phyloP scores from a whole-genome alignment of 1,284 basidiomycete species.

The Ustilago cynodontis region DNA sequence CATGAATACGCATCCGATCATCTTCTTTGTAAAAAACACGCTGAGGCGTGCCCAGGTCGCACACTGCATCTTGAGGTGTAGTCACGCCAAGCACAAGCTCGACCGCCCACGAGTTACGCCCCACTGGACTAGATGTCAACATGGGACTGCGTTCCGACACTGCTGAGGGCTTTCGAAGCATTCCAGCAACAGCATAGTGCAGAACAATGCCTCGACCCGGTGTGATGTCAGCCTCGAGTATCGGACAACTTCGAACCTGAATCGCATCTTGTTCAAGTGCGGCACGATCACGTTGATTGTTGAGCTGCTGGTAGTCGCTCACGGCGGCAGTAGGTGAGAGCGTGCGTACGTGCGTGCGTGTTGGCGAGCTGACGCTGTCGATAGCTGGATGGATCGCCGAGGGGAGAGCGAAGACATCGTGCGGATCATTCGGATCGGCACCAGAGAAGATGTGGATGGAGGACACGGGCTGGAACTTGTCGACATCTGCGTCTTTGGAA shows the following conservation, averaged over 20 bases:
- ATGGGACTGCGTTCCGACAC: background rate
- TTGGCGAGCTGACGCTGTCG: conserved; percentile 3
- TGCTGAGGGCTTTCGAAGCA: conserved; percentile 17
- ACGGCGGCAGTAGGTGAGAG: conserved; percentile 33
- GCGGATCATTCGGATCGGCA: conserved; percentile 28
- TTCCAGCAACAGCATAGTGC: conserved; percentile 27
- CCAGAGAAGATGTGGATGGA: conserved; percentile 50
- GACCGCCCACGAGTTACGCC: conserved; percentile 8
- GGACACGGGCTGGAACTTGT: conserved; percentile 49
- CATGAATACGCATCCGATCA: conserved; percentile 52
- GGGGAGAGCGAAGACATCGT: conserved; percentile 35
- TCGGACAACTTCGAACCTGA: conserved; percentile 28
- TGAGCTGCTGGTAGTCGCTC: conserved; percentile 28
- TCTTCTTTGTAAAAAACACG: conserved; percentile 55
- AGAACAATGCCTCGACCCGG: conserved; percentile 27
- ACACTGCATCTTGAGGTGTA: conserved; percentile 50
- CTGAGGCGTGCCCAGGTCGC: conserved; percentile 46
- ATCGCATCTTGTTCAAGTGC: conserved; percentile 44
- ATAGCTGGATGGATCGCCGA: background rate
- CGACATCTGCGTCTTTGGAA: conserved; percentile 24
- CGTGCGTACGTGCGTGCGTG: conserved; percentile 24
- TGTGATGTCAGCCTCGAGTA: conserved; percentile 27
- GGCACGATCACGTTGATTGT: conserved; percentile 39
- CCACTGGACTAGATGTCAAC: conserved; percentile 3
- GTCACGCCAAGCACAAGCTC: conserved; percentile 42